Evolutionary conservation across 768 basidiomycete genomes (phyloP).

Genomic region (Pholiota microspora): DNA sequence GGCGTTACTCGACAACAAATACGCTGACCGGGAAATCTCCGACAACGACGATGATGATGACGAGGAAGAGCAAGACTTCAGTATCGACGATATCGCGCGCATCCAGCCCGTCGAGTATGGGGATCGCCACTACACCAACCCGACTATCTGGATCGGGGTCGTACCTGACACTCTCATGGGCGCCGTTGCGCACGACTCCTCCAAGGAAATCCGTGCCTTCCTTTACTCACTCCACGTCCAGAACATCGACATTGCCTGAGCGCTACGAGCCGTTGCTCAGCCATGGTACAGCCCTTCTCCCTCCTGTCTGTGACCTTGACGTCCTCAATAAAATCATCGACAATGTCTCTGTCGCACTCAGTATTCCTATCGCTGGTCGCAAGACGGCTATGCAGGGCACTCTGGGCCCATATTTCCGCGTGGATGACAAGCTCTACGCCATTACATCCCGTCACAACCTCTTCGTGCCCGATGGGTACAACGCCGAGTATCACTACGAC

Average conservation of each 20-base stretch:
- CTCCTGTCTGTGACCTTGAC: constrained; percentile 25
- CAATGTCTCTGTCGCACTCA: constrained; percentile 32
- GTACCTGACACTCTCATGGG: constrained; percentile 28
- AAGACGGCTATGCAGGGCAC: constrained; percentile 33
- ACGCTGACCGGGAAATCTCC: constrained; percentile 19
- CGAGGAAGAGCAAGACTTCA: constrained; percentile 15
- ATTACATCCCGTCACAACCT: constrained; percentile 33
- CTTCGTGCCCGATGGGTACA: constrained; percentile 23
- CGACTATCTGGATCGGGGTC: constrained; percentile 41
- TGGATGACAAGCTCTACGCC: constrained; percentile 26
- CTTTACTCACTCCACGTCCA: constrained; percentile 29
- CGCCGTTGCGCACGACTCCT: constrained; percentile 25
- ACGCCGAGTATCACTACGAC: constrained; percentile 24
- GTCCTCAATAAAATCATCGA: constrained; percentile 34
- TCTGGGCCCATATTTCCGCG: constrained; percentile 31
- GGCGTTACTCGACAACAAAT: constrained; percentile 18
- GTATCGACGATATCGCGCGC: constrained; percentile 20
- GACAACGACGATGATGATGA: constrained; percentile 6
- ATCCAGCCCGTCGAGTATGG: constrained; percentile 25
- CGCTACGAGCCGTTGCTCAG: constrained; percentile 10
- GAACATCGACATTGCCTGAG: constrained; percentile 36
- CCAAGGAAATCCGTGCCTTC: constrained; percentile 28
- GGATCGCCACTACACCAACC: constrained; percentile 23
- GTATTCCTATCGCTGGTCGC: constrained; percentile 30
- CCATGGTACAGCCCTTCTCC: constrained; percentile 28